phyloP scores from a whole-genome alignment of 306 rosid genomes.

The Lathyrus tuberosus region DNA sequence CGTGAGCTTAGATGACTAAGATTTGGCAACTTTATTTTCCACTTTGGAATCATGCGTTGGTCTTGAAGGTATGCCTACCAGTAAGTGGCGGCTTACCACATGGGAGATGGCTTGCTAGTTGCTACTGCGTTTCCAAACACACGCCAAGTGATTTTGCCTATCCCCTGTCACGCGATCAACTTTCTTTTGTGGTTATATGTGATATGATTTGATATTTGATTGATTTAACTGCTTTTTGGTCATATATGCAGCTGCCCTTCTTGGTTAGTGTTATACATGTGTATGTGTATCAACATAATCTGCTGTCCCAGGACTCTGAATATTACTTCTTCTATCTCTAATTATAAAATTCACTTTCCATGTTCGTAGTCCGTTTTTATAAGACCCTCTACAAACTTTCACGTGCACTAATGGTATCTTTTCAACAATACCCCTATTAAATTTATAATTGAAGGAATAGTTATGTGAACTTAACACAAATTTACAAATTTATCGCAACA shows the following conservation, averaged over 20 bases:
- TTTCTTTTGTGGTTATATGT: slow-evolving; percentile 21
- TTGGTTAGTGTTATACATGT: slow-evolving; percentile 25
- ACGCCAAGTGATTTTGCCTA: slow-evolving; percentile 1
- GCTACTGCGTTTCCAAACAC: neutral
- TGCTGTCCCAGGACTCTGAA: slow-evolving; percentile 13
- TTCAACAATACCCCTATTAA: too few relatives aligned
- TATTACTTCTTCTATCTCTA: neutral
- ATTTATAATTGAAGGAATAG: too few relatives aligned
- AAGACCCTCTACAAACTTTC: too few relatives aligned
- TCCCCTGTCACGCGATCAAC: neutral
- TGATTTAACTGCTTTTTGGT: neutral
- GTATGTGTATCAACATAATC: neutral
- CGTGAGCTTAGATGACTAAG: slow-evolving; percentile 11
- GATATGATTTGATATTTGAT: slow-evolving; percentile 22
- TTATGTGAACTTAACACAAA: too few relatives aligned
- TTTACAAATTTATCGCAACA: too few relatives aligned
- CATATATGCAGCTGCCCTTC: slow-evolving; percentile 1
- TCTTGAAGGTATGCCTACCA: neutral
- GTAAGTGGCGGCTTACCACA: neutral
- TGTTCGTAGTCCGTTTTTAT: too few relatives aligned
- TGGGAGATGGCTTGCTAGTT: neutral
- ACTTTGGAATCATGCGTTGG: neutral
- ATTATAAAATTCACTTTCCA: too few relatives aligned
- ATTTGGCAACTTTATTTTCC: neutral
- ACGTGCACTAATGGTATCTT: too few relatives aligned